These are phyloP conservation scores for Ustanciosporium gigantosporum DNA, from an alignment of 1,284 basidiomycete genomes.

Conservation along the genomic window DNA sequence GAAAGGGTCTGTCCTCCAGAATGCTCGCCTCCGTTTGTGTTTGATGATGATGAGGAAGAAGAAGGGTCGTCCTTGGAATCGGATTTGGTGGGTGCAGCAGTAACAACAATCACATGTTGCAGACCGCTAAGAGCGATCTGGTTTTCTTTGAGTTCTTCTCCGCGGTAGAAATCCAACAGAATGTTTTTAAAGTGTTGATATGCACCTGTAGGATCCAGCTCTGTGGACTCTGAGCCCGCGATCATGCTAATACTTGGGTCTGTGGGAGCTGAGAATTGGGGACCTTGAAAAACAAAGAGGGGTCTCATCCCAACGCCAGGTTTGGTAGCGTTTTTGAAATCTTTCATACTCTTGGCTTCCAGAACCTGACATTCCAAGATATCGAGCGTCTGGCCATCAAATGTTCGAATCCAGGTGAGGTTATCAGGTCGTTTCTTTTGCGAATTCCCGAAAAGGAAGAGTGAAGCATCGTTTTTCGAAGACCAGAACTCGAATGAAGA, in stretches of 20 bases:
- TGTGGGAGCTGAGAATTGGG: slow-evolving; percentile 62
- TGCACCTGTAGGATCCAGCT: slow-evolving; percentile 43
- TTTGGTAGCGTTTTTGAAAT: slow-evolving; percentile 88
- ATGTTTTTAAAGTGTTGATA: slow-evolving; percentile 75
- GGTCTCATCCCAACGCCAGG: slow-evolving; percentile 88
- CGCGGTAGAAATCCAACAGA: slow-evolving; percentile 84
- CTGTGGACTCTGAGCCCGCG: slow-evolving; percentile 21
- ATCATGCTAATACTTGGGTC: slow-evolving; percentile 25
- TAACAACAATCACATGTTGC: slow-evolving; percentile 78
- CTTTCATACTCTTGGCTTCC: slow-evolving; percentile 74
- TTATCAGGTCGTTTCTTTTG: slow-evolving; percentile 93
- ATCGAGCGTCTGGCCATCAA: slow-evolving; percentile 83
- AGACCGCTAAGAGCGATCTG: slow-evolving; percentile 76
- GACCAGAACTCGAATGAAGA: slow-evolving; percentile 88
- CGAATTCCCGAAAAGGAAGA: slow-evolving; percentile 88
- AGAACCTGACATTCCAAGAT: slow-evolving; percentile 93
- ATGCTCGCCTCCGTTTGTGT: slow-evolving; percentile 1
- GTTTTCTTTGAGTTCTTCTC: slow-evolving; percentile 73
- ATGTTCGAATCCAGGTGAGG: slow-evolving; percentile 83
- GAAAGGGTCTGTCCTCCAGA: slow-evolving; percentile 14
- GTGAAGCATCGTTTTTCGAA: slow-evolving; percentile 87
- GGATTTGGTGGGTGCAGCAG: slow-evolving; percentile 35
- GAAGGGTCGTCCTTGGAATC: background rate
- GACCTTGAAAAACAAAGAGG: slow-evolving; percentile 86
- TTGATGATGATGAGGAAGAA: no score